These are phyloP conservation scores for Polytrichum commune DNA, from an alignment of 225 moss, liverwort and hornwort species.

Conservation along the genomic window DNA sequence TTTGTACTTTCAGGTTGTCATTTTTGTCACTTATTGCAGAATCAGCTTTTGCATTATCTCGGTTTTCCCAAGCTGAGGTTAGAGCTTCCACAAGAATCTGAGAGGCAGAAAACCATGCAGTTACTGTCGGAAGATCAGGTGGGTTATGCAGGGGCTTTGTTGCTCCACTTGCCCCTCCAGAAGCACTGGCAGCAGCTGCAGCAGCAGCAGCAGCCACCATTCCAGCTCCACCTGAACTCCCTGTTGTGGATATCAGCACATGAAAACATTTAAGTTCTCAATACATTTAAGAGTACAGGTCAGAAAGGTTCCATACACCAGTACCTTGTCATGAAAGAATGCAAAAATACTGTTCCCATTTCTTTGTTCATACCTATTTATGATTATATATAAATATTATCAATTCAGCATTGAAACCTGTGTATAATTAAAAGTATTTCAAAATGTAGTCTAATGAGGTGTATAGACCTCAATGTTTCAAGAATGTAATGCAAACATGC, in stretches of 20 bases:
- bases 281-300: background rate
- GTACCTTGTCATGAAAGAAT: too few species aligned
- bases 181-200: conserved; percentile 84
- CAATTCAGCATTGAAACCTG: too few species aligned
- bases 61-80: conserved; percentile 56
- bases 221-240: conserved; percentile 89
- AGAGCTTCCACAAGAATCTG: conserved; percentile 76
- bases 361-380: too few species aligned
- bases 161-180: conserved; percentile 71
- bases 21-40: conserved; percentile 22
- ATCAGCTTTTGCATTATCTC: conserved; percentile 32
- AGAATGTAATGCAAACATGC: too few species aligned
- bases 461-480: too few species aligned
- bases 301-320: too few species aligned
- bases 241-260: conserved; percentile 27
- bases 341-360: too few species aligned
- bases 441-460: too few species aligned
- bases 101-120: conserved; percentile 88
- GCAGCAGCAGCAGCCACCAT: conserved; percentile 99
- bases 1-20: conserved; percentile 38
- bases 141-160: conserved; percentile 82
- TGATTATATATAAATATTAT: too few species aligned
- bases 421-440: too few species aligned
- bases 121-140: conserved; percentile 85
- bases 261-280: conserved; percentile 8